Evolutionary conservation across 768 basidiomycete species (phyloP).

Genomic region (Tricholoma sp.): DNA sequence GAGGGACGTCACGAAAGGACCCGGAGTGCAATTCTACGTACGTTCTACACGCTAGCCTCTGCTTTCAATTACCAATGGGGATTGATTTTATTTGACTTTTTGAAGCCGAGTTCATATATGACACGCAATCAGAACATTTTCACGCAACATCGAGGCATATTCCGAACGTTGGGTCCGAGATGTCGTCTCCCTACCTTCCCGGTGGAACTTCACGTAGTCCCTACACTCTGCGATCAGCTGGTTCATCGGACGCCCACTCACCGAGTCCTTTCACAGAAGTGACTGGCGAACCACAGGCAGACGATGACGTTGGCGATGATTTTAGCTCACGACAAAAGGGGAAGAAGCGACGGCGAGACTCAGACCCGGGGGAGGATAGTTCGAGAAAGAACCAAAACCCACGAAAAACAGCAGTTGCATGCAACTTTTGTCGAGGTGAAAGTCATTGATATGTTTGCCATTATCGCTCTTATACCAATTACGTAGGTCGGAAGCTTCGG

Average conservation of each 20-base stretch:
- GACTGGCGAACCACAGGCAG: slow-evolving; percentile 16
- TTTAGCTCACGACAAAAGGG: slow-evolving; percentile 16
- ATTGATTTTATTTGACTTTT: not conserved
- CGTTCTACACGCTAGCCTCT: not conserved
- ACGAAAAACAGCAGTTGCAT: slow-evolving; percentile 60
- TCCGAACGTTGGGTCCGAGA: slow-evolving; percentile 3
- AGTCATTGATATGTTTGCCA: slow-evolving; percentile 5
- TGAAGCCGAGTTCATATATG: not conserved
- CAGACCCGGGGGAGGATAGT: slow-evolving; percentile 20
- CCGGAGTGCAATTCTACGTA: not conserved
- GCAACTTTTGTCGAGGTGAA: slow-evolving; percentile 73
- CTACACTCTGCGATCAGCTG: slow-evolving; percentile 7
- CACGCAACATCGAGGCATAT: not conserved
- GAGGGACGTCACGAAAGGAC: not conserved
- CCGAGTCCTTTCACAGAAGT: slow-evolving; percentile 15
- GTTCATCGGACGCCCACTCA: slow-evolving; percentile 13
- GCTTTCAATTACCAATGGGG: not conserved
- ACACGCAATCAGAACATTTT: not conserved
- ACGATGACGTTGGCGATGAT: slow-evolving; percentile 20
- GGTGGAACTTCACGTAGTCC: slow-evolving; percentile 1
- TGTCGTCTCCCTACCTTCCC: slow-evolving; percentile 4
- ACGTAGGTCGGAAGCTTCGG: slow-evolving; percentile 64
- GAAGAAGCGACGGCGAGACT: slow-evolving; percentile 25
- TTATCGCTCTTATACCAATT: not conserved
- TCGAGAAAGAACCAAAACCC: slow-evolving; percentile 23